Base-by-base conservation (phyloP, 2,329 filamentous ascomycete species). In the Monosporascus sp. region DNA sequence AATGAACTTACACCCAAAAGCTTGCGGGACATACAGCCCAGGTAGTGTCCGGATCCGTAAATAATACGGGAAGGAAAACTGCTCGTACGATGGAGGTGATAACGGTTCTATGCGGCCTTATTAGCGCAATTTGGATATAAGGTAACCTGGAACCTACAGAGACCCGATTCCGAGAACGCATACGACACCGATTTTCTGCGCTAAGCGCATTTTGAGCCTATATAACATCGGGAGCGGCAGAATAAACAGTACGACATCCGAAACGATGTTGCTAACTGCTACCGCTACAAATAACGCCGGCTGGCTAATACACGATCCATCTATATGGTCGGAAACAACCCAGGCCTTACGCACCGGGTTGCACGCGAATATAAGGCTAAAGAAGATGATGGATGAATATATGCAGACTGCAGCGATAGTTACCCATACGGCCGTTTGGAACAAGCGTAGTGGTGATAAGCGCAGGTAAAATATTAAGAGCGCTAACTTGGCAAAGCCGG, bases 201-300 rank as follows among this genome's bases (percentile, higher is more conserved):
- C 69, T 47, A 51, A 61, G 1, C 72, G 70, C 56, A 76, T 66
- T 40, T 69, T 68, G 5, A 75, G 60, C 17, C 62, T 63, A 54
- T 68, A 62, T 17, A 76, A 62, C 16, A 72, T 69, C 5, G 66
- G 68, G 48, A 74, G 67, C 2, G 74, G 73, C 3, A 76, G 59
- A 3, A 65, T 60, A 50, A 72, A 71, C 27, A 73, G 69, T 19
- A 72, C 49, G 9, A 76, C 41, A 58, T 75, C 71, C 16, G 72
- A 74, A 31, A 70, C 37, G 48, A 75, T 71, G 57, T 74, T 73
- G n/a, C 73, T 60, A 6, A 67, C 69, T 0, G 72, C 71, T 49
- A 72, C 72, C 43, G 66, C 62, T n/a, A 75, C 65, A 58, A 75
- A 74, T 55, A 75, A 70, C 11, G 70, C 60, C 37, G 71, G 68